phyloP scores from a whole-genome alignment of 129 eudicot species.

The Chrysanthemum lavandulifolium region DNA sequence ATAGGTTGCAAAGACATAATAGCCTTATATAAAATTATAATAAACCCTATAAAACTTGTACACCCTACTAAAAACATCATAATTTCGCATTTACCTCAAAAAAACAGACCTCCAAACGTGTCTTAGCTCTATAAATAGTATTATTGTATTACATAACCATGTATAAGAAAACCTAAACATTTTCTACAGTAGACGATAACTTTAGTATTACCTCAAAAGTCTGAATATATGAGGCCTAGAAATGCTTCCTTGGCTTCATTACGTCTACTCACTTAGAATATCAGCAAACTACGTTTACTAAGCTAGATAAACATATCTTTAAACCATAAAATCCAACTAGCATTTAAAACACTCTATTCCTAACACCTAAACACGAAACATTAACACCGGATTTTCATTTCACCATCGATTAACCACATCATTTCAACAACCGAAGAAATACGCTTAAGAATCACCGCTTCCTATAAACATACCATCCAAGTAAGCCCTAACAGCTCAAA shows the following conservation, averaged over 20 bases:
- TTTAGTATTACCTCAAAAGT: background rate
- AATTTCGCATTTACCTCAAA: background rate
- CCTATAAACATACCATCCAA: too few species aligned
- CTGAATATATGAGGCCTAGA: background rate
- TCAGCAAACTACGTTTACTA: too few species aligned
- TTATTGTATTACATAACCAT: background rate
- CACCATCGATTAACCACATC: background rate
- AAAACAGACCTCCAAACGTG: background rate
- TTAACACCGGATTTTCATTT: background rate
- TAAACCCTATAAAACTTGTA: constrained; percentile 17
- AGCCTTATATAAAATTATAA: background rate
- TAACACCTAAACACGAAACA: constrained; percentile 13
- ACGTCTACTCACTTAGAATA: background rate
- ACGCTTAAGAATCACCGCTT: too few species aligned
- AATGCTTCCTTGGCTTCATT: background rate
- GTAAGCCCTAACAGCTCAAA: too few species aligned
- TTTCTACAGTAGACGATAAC: background rate
- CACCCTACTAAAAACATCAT: background rate
- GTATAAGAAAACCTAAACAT: background rate
- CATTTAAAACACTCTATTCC: background rate
- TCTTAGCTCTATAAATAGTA: background rate
- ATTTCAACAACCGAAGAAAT: too few species aligned
- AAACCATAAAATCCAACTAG: background rate
- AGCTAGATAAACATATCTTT: background rate
- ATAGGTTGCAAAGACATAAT: background rate